Base-by-base conservation (phyloP, 805 yeast species). In the Saturnispora sanitii region DNA sequence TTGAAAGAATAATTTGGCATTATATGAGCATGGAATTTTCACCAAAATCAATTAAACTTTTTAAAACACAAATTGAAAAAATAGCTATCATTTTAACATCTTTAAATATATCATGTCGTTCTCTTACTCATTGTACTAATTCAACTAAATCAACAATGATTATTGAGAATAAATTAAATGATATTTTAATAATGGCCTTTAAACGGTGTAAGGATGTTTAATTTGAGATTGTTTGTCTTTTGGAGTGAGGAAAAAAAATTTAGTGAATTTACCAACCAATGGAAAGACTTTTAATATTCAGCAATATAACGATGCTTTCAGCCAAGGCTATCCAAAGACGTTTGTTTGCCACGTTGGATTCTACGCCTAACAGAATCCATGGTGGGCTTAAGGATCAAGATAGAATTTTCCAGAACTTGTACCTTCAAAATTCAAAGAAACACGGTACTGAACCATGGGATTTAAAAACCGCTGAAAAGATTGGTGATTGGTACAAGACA, bases 401-500 rank as follows among this genome's bases (percentile, higher is more conserved):
- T 65, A 76, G 95, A 54, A 85, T 84, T 51, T 84, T 84, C 64
- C 95, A 85, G 64, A 84, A 84, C 62, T 69, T 84, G 38, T 82
- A 84, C 62, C 42, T 58, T 41, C 53, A 54, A 40, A 58, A 57
- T 38, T 57, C 61, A 12, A 79, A 77, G 42, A 74, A 69, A 46
- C 81, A 80, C 59, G 92, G 92, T 38, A 73, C 70, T 47, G 50
- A 43, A 37, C 43, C 61, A 15, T 57, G 55, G 49, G 90, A 83
- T 58, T 65, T 85, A 52, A 79, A 80, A 61, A 66, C 79, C 13
- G 81, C 92, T 33, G 69, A 70, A 70, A 73, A 73, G 53, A 80
- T 82, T 77, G 95, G 95, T 38, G 95, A 85, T 62, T 84, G 95
- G 95, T 68, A 84, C 67, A 85, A 84, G 66, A 85, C 95, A 50